These are phyloP conservation scores for Tetracentron sinense DNA, from an alignment of 164 flowering plant species.

Conservation along the genomic window DNA sequence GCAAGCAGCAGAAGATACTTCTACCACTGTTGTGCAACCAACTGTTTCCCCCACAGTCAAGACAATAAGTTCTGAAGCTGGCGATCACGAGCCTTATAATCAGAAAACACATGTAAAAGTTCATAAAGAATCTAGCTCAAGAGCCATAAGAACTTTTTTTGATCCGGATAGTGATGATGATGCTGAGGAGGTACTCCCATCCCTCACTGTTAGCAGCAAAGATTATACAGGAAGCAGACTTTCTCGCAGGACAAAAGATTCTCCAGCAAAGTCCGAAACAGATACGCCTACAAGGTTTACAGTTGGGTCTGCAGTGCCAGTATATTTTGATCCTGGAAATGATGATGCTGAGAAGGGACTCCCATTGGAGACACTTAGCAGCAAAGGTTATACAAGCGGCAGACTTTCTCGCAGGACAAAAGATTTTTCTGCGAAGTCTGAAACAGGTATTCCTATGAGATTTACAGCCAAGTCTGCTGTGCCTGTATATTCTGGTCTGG, in stretches of 20 bases:
- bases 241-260: constrained; percentile 57
- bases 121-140: constrained; percentile 18
- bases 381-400: constrained; percentile 19
- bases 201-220: constrained; percentile 16
- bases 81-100: constrained; percentile 13
- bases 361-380: constrained; percentile 16
- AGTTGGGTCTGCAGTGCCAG: too few relatives aligned
- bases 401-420: constrained; percentile 57
- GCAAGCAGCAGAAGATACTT: constrained; percentile 19
- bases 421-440: constrained; percentile 25
- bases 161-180: constrained; percentile 37
- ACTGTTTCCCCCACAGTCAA: constrained; percentile 9
- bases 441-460: constrained; percentile 13
- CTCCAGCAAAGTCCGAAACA: constrained; percentile 20
- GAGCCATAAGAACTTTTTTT: constrained; percentile 21
- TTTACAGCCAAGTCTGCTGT: too few relatives aligned
- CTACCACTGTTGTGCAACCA: constrained; percentile 18
- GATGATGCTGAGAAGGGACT: constrained; percentile 33
- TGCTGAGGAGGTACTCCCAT: constrained; percentile 27
- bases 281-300: constrained; percentile 13
- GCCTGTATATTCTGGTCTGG: constrained; percentile 46
- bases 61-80: constrained; percentile 11
- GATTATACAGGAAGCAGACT: constrained; percentile 21
- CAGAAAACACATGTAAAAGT: constrained; percentile 12
- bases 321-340: constrained; percentile 38